Evolutionary conservation across 1,139 yeast species (phyloP).

Genomic region (Candida sanyaensis): DNA sequence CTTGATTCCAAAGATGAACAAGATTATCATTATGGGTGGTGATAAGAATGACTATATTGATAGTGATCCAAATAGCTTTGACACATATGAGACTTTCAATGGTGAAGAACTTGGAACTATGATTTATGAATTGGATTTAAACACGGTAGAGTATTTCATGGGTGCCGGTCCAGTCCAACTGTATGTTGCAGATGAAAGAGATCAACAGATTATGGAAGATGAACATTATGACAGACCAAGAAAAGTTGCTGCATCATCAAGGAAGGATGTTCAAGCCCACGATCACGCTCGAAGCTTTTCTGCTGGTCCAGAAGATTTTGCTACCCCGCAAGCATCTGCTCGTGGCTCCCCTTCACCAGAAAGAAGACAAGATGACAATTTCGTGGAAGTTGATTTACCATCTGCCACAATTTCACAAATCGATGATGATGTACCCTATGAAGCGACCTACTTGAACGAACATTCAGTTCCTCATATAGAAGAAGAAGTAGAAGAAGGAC

Average conservation of each 20-base stretch:
- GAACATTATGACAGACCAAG: constrained; percentile 6
- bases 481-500: constrained; percentile 3
- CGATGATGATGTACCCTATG: constrained; percentile 12
- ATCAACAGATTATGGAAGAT: not conserved
- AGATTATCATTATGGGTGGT: constrained; percentile 88
- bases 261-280: constrained; percentile 18
- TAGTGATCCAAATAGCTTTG: constrained; percentile 37
- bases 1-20: constrained; percentile 62
- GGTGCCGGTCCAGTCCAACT: constrained; percentile 9
- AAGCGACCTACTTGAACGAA: constrained; percentile 4
- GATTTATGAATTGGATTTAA: constrained; percentile 62
- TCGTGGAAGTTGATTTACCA: constrained; percentile 32
- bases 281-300: constrained; percentile 42
- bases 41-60: constrained; percentile 65
- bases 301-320: constrained; percentile 46
- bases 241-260: constrained; percentile 18
- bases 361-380: constrained; percentile 23
- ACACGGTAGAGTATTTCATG: constrained; percentile 34
- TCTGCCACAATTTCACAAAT: constrained; percentile 21
- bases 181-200: not conserved
- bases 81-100: constrained; percentile 52
- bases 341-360: constrained; percentile 32
- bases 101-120: constrained; percentile 58
- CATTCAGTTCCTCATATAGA: not conserved
- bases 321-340: constrained; percentile 39